phyloP scores from a whole-genome alignment of 1,284 basidiomycete species.

The Boletus mariae region DNA sequence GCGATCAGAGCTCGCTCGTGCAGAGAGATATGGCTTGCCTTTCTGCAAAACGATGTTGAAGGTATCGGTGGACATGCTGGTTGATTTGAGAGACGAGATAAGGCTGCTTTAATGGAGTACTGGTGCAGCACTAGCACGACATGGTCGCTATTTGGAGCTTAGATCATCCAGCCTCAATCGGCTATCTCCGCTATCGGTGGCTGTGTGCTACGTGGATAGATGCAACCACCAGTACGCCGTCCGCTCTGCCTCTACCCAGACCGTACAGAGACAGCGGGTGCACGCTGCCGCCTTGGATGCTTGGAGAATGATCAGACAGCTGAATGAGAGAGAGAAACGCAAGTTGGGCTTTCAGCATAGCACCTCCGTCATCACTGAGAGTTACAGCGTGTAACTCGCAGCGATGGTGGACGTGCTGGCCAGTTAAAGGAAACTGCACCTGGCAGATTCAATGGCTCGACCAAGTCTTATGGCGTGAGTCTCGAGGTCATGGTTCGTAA shows the following conservation, averaged over 20 bases:
- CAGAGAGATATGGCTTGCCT: constrained; percentile 28
- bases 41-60: constrained; percentile 23
- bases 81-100: neutral
- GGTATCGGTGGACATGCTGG: constrained; percentile 12
- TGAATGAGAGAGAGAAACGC: neutral
- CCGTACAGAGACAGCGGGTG: neutral
- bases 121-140: neutral
- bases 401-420: neutral
- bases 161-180: too few species aligned
- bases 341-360: too few species aligned
- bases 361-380: too few species aligned
- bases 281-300: neutral
- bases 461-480: too few species aligned
- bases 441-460: too few species aligned
- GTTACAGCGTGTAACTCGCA: too few species aligned
- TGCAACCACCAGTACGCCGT: too few species aligned
- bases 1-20: neutral
- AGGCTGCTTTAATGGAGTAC: too few species aligned
- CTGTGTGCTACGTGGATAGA: too few species aligned
- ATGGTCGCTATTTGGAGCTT: neutral
- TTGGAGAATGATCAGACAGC: neutral
- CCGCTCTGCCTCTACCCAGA: too few species aligned
- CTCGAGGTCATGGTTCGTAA: too few species aligned
- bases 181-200: too few species aligned
- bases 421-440: neutral